phyloP scores from a whole-genome alignment of 805 yeast species.

The Metschnikowia dekortorum region DNA sequence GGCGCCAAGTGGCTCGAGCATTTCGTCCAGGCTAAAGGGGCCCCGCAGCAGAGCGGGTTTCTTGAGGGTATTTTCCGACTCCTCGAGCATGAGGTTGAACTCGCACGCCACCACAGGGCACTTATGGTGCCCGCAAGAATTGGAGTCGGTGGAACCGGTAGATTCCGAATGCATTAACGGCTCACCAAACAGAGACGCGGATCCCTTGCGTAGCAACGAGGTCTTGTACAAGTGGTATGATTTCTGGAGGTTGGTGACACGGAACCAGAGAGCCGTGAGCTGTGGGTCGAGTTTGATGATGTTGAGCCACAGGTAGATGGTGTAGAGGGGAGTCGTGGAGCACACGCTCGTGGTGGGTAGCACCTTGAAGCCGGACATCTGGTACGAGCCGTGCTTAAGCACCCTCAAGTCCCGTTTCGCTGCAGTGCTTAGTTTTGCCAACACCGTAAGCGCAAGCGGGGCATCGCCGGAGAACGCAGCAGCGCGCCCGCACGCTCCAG shows the following conservation, averaged over 20 bases:
- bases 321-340: slow-evolving; percentile 9
- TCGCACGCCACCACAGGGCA: slow-evolving; percentile 42
- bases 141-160: slow-evolving; percentile 10
- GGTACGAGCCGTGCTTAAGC: slow-evolving; percentile 16
- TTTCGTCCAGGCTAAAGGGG: neutral
- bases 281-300: slow-evolving; percentile 37
- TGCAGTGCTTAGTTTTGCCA: slow-evolving; percentile 21
- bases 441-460: slow-evolving; percentile 16
- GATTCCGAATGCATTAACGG: neutral
- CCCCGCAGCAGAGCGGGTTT: neutral
- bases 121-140: slow-evolving; percentile 15
- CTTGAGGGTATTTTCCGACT: slow-evolving; percentile 7
- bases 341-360: neutral
- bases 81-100: slow-evolving; percentile 33
- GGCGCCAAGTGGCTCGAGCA: neutral
- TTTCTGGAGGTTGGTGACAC: slow-evolving; percentile 38
- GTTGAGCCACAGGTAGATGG: slow-evolving; percentile 37
- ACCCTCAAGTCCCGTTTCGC: slow-evolving; percentile 10
- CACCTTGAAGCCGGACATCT: slow-evolving; percentile 9
- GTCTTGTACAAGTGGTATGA: slow-evolving; percentile 36
- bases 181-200: neutral
- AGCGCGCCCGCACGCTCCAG: neutral
- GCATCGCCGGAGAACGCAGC: neutral
- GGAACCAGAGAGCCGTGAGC: slow-evolving; percentile 37
- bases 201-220: slow-evolving; percentile 11